Conservation (phyloP, 768 basidiomycete species). For the Hysterangium stoloniferum region DNA sequence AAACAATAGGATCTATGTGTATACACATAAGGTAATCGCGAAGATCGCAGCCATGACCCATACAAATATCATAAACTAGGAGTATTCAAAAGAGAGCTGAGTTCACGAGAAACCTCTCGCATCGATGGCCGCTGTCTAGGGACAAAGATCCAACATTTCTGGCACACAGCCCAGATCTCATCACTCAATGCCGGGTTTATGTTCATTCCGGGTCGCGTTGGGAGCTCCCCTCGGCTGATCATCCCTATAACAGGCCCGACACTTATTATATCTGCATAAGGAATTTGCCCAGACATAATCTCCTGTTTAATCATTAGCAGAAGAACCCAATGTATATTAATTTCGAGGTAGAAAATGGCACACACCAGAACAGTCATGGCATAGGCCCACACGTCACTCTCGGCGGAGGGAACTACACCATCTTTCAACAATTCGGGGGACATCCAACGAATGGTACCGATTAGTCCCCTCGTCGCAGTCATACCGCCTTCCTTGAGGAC, state of each 20-base stretch:
- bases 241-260: background rate
- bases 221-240: background rate
- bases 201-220: background rate
- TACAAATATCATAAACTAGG: too few species aligned
- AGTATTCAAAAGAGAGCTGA: too few species aligned
- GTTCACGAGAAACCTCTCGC: too few species aligned
- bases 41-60: too few species aligned
- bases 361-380: constrained; percentile 3
- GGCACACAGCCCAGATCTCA: background rate
- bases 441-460: constrained; percentile 24
- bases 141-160: background rate
- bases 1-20: too few species aligned
- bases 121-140: background rate
- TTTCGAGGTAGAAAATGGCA: background rate
- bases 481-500: constrained; percentile 11
- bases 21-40: too few species aligned
- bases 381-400: constrained; percentile 8
- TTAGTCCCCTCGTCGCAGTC: constrained; percentile 18
- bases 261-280: background rate
- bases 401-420: background rate
- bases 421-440: constrained; percentile 25
- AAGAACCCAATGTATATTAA: background rate
- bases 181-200: background rate
- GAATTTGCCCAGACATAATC: background rate
- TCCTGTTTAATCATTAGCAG: background rate